Conservation (phyloP, 768 basidiomycete species). For the Suillus weaverae region DNA sequence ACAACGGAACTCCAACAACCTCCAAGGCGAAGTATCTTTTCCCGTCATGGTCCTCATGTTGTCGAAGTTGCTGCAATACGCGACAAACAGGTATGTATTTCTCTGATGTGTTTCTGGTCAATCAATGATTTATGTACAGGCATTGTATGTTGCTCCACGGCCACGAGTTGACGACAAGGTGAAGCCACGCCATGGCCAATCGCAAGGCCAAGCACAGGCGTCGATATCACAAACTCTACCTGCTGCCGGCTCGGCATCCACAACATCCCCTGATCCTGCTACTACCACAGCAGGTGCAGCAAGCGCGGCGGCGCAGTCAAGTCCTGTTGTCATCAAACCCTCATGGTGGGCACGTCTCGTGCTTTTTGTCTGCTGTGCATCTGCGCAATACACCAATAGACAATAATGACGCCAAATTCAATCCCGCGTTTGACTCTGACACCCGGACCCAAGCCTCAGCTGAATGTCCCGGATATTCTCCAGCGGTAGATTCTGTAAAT, state of each 20-base stretch:
- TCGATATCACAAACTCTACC: background rate
- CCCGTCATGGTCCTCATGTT: background rate
- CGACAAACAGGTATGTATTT: background rate
- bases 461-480: too few species aligned
- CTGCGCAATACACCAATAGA: too few species aligned
- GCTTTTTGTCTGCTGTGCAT: too few species aligned
- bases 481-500: too few species aligned
- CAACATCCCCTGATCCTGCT: background rate
- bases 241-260: background rate
- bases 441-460: too few species aligned
- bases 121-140: background rate
- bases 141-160: background rate
- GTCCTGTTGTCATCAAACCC: background rate
- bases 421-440: too few species aligned
- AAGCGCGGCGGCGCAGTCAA: background rate
- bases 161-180: background rate
- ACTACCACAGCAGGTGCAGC: background rate
- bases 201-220: background rate
- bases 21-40: background rate
- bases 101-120: background rate
- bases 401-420: too few species aligned
- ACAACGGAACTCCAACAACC: background rate
- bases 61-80: background rate
- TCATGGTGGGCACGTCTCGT: background rate
- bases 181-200: background rate